Percentiles rank a stretch among this genome's conserved stretches.
phyloP scores from a whole-genome alignment of 2,329 filamentous ascomycete genomes.

The Podosphaera fusca region DNA sequence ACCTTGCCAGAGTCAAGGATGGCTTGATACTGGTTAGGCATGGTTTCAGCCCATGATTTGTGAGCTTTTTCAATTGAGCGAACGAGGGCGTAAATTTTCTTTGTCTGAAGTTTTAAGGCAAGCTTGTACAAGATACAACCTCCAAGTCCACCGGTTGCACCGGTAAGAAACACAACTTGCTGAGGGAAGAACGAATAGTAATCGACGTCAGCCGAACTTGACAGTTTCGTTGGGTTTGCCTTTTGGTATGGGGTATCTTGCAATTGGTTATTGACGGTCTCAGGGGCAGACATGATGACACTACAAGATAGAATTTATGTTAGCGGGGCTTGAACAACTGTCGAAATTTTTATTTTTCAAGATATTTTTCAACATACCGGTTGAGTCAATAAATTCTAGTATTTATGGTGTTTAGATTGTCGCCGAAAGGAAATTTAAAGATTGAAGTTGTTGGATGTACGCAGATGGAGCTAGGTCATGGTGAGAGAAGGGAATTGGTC shows the following conservation, averaged over 20 bases:
- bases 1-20: slow-evolving; percentile 2
- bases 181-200: slow-evolving; percentile 2
- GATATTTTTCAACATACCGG: no score
- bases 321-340: no score
- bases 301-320: neutral
- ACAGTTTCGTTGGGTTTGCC: neutral
- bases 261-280: neutral
- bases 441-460: no score
- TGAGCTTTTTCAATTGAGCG: slow-evolving; percentile 1
- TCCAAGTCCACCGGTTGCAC: slow-evolving; percentile 5
- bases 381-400: no score
- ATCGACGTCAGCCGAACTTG: neutral
- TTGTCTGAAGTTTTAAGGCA: slow-evolving; percentile 1
- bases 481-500: no score
- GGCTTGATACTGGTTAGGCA: slow-evolving; percentile 1
- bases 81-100: slow-evolving; percentile 3
- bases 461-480: no score
- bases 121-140: slow-evolving; percentile 4
- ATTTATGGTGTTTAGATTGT: no score
- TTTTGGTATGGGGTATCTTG: neutral
- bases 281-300: neutral
- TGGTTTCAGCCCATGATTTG: slow-evolving; percentile 2
- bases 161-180: slow-evolving; percentile 4
- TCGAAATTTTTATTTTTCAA: no score
- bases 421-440: no score